Conservation (phyloP, 208 protist genomes). For the Giardia muris region DNA sequence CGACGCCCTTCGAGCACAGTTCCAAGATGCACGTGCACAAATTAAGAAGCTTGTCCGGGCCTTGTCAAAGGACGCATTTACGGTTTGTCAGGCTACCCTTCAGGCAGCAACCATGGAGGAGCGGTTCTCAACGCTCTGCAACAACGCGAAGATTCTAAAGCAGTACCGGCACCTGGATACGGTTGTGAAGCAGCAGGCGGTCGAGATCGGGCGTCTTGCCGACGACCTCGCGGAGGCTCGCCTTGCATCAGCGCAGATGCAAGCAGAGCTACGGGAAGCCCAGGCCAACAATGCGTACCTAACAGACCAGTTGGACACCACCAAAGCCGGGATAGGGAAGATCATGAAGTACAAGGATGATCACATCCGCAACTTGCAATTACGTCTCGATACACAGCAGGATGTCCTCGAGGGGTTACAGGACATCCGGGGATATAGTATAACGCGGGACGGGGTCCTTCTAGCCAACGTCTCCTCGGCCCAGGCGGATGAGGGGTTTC, state of each 20-base stretch:
- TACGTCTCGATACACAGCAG: not conserved
- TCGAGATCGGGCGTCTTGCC: not conserved
- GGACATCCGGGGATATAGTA: not conserved
- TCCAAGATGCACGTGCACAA: not conserved
- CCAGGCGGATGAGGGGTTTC: not conserved
- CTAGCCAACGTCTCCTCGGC: not conserved
- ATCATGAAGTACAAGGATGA: constrained; percentile 5
- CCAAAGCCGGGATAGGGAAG: not conserved
- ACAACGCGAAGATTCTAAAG: not conserved
- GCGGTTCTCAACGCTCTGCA: not conserved
- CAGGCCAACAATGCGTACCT: not conserved
- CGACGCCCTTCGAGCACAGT: not conserved
- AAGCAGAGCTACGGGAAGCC: not conserved
- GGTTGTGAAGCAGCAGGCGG: not conserved
- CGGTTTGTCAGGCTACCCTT: not conserved
- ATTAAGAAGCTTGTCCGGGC: not conserved
- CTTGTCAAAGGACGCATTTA: not conserved
- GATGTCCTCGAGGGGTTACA: not conserved
- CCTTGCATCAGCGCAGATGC: not conserved
- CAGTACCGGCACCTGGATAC: not conserved
- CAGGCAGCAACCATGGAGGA: constrained; percentile 10
- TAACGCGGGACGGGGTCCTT: not conserved
- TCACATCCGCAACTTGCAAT: not conserved
- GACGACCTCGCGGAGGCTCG: not conserved
- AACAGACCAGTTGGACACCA: not conserved